Conservation (phyloP, 2,329 filamentous ascomycete species). For the Stachybotrys elegans region DNA sequence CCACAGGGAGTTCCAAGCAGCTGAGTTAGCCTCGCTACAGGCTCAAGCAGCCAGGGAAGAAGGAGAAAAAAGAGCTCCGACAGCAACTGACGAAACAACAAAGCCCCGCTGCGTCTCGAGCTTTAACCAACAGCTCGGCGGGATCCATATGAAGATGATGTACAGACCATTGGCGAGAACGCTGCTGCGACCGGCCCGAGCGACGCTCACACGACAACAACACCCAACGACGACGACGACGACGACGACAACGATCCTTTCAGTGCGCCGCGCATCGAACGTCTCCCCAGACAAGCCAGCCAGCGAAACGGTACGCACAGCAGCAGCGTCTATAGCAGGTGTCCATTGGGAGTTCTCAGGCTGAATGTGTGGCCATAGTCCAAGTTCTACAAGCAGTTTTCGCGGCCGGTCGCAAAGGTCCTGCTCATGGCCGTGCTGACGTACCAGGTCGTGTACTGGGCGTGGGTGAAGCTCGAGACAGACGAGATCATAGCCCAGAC, state of each 20-base stretch:
- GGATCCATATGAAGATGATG: too few relatives aligned
- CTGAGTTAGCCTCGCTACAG: too few relatives aligned
- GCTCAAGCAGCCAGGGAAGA: too few relatives aligned
- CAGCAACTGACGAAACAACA: too few relatives aligned
- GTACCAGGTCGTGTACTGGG: conserved; percentile 73
- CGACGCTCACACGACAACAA: background rate
- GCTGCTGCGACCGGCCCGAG: background rate
- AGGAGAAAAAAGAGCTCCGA: too few relatives aligned
- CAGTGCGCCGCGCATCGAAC: conserved; percentile 4
- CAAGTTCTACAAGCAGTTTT: conserved; percentile 70
- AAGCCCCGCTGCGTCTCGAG: too few relatives aligned
- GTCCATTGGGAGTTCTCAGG: too few relatives aligned
- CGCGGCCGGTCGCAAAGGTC: conserved; percentile 67
- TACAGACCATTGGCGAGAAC: too few relatives aligned
- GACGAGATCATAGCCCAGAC: conserved; percentile 60
- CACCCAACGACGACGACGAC: conserved; percentile 7
- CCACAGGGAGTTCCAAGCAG: too few relatives aligned
- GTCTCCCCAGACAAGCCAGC: conserved; percentile 23
- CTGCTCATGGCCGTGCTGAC: conserved; percentile 71
- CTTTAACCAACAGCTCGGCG: too few relatives aligned
- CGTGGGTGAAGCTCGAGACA: conserved; percentile 69
- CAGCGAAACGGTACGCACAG: conserved; percentile 17
- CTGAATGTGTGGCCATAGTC: too few relatives aligned
- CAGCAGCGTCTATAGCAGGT: too few relatives aligned
- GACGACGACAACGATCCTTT: conserved; percentile 4